phyloP scores from a whole-genome alignment of 2,329 filamentous ascomycete species.

The Venturia pyrina region DNA sequence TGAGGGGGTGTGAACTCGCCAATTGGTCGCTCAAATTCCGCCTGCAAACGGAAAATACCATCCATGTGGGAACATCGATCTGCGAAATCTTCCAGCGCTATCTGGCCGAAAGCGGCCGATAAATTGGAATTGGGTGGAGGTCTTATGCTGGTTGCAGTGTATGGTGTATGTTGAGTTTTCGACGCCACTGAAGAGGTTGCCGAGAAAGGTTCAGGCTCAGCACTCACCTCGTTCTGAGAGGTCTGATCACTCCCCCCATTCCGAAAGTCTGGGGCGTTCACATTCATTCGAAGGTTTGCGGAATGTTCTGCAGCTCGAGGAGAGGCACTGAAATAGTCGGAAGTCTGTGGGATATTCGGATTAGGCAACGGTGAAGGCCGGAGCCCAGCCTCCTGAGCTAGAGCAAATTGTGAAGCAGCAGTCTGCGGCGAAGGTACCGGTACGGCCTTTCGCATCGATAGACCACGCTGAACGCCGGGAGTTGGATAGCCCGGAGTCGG shows the following conservation, averaged over 20 bases:
- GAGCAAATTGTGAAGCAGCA: neutral
- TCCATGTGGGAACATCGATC: conserved; percentile 62
- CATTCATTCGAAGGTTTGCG: neutral
- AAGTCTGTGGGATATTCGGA: neutral
- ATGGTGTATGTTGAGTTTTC: neutral
- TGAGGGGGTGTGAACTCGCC: conserved; percentile 53
- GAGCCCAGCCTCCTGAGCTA: neutral
- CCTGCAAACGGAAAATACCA: conserved; percentile 66
- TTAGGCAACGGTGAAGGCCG: neutral
- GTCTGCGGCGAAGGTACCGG: neutral
- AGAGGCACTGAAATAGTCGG: conserved; percentile 1
- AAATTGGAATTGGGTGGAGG: neutral
- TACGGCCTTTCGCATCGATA: conserved; percentile 1
- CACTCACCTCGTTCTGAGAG: neutral
- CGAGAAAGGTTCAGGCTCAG: neutral
- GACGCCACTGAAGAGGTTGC: neutral
- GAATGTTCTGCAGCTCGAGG: neutral
- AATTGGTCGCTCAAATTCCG: conserved; percentile 61
- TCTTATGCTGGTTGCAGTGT: neutral
- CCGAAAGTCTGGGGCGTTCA: neutral
- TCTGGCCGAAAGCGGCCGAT: neutral
- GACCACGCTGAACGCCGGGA: neutral
- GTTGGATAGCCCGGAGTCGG: neutral
- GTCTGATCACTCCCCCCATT: neutral
- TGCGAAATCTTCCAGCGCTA: conserved; percentile 59